Evolutionary conservation across 345 rosid species (phyloP).

Genomic region (Eucalyptus marginata): DNA sequence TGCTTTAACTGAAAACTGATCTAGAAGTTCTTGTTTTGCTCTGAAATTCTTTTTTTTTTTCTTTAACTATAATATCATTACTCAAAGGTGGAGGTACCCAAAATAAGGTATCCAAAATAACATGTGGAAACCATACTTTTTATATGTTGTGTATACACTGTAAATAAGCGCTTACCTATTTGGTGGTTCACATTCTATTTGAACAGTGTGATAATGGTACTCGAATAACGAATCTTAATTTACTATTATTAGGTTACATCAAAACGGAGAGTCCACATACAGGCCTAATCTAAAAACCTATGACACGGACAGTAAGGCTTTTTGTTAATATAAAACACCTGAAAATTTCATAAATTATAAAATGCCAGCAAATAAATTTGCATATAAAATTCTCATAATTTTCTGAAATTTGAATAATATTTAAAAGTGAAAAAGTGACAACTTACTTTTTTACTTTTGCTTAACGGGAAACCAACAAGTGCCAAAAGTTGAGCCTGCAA

Average conservation of each 20-base stretch:
- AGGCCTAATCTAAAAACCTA: background rate
- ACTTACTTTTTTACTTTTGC: too few species aligned
- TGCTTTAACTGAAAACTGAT: background rate
- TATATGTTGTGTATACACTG: background rate
- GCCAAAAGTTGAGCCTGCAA: rapidly evolving
- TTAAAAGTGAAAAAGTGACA: too few species aligned
- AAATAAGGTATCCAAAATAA: background rate
- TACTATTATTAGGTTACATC: background rate
- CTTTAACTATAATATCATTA: too few species aligned
- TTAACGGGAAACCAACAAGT: background rate
- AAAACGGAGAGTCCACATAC: background rate
- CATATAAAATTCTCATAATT: background rate
- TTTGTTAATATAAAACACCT: background rate
- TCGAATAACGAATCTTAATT: background rate
- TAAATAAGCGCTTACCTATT: rapidly evolving
- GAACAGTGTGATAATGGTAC: background rate
- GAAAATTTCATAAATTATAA: too few species aligned
- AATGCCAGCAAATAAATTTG: background rate
- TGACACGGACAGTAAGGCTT: background rate
- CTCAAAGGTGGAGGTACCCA: too few species aligned
- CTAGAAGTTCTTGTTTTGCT: background rate
- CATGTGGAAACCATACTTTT: background rate
- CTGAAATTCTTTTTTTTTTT: background rate
- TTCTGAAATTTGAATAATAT: background rate
- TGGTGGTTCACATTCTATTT: background rate